These are phyloP conservation scores for Phytophthora fragariaefolia DNA, from an alignment of 352 stramenopile genomes.

Conservation along the genomic window DNA sequence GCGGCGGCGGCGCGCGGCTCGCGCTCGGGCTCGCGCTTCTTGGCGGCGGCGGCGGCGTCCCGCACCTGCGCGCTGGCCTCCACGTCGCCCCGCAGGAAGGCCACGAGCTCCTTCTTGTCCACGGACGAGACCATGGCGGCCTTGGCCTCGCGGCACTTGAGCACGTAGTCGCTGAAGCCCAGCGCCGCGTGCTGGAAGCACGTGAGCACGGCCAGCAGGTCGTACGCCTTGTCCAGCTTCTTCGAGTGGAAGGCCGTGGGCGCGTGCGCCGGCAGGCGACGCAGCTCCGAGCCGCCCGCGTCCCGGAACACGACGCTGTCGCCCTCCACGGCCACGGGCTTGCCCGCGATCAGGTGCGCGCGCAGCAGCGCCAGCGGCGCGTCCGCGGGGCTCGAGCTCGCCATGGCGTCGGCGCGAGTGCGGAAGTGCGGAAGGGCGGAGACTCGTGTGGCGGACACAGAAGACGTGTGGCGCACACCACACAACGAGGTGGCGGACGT, in stretches of 20 bases:
- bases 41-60: slow-evolving; percentile 24
- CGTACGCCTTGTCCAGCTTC: slow-evolving; percentile 84
- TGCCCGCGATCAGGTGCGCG: slow-evolving; percentile 79
- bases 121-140: slow-evolving; percentile 85
- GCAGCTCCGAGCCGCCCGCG: slow-evolving; percentile 53
- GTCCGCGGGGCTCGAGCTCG: slow-evolving; percentile 11
- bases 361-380: slow-evolving; percentile 49
- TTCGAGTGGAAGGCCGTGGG: slow-evolving; percentile 86
- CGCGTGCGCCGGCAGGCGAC: slow-evolving; percentile 66
- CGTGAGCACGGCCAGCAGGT: slow-evolving; percentile 80
- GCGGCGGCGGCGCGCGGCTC: not conserved
- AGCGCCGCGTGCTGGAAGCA: slow-evolving; percentile 80
- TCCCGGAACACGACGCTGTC: slow-evolving; percentile 71
- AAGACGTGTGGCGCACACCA: not conserved
- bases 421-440: no score
- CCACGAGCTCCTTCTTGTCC: slow-evolving; percentile 89
- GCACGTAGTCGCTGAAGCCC: slow-evolving; percentile 86
- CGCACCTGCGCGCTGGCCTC: slow-evolving; percentile 78
- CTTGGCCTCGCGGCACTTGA: slow-evolving; percentile 82
- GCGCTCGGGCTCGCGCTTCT: slow-evolving; percentile 10
- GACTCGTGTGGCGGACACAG: no score
- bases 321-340: slow-evolving; percentile 56
- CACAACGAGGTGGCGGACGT: no score
- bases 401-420: slow-evolving; percentile 5
- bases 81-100: slow-evolving; percentile 86